Percentiles rank a stretch among this genome's conserved stretches.
phyloP scores from a whole-genome alignment of 768 basidiomycete species.

The Hypholoma sublateritium region DNA sequence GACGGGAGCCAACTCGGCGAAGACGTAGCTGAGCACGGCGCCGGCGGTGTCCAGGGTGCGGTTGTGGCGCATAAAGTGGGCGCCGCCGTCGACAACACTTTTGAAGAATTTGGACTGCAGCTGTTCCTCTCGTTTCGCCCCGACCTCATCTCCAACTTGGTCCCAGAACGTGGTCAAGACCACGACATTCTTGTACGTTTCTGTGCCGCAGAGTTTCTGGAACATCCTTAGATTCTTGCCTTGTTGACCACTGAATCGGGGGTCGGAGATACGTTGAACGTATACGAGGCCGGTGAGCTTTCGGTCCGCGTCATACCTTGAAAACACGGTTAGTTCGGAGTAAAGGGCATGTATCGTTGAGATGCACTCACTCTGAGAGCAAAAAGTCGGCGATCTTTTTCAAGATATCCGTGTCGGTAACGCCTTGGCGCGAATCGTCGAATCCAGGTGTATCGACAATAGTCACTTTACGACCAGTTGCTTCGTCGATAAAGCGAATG shows the following conservation, averaged over 20 bases:
- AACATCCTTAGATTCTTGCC: constrained; percentile 43
- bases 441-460: constrained; percentile 26
- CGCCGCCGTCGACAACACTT: constrained; percentile 36
- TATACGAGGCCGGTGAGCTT: neutral
- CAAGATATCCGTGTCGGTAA: constrained; percentile 35
- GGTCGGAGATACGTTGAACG: neutral
- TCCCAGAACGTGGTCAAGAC: constrained; percentile 4
- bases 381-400: constrained; percentile 29
- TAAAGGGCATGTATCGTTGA: no score
- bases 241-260: neutral
- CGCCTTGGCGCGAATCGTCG: constrained; percentile 20
- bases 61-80: constrained; percentile 35
- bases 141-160: neutral
- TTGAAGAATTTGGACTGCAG: neutral
- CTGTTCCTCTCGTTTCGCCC: neutral
- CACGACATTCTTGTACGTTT: constrained; percentile 26
- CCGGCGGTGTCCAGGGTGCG: constrained; percentile 29
- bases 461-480: constrained; percentile 14
- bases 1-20: constrained; percentile 4
- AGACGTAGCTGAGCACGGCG: constrained; percentile 29
- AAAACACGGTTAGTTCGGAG: no score
- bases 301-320: no score
- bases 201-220: constrained; percentile 41
- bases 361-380: constrained; percentile 7
- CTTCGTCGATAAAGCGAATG: constrained; percentile 4